phyloP scores from a whole-genome alignment of 768 basidiomycete species.

The Tremella yokohamensis region DNA sequence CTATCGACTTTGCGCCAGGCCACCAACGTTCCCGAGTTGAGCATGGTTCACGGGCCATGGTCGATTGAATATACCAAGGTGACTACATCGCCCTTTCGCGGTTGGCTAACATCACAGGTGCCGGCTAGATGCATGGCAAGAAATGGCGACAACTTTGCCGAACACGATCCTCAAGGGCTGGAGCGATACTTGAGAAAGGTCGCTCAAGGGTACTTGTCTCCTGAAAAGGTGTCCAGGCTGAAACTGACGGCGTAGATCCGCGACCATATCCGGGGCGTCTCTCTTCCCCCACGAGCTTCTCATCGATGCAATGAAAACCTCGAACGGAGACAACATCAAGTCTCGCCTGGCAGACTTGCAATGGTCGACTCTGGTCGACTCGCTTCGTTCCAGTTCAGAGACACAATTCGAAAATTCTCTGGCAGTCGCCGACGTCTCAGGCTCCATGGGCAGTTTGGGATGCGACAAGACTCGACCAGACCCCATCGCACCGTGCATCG shows the following conservation, averaged over 20 bases:
- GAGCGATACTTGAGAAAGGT: neutral
- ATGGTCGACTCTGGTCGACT: constrained; percentile 62
- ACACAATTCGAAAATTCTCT: constrained; percentile 63
- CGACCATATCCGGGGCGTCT: constrained; percentile 60
- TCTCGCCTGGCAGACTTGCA: constrained; percentile 61
- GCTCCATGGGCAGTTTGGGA: constrained; percentile 60
- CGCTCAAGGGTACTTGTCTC: too few relatives aligned
- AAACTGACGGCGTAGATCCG: constrained; percentile 32
- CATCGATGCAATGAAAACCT: constrained; percentile 37
- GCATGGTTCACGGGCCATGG: too few relatives aligned
- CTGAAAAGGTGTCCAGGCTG: neutral
- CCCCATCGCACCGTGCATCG: constrained; percentile 64
- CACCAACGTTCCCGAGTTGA: constrained; percentile 58
- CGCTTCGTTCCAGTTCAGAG: constrained; percentile 55
- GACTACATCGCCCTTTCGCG: too few relatives aligned
- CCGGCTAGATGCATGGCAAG: constrained; percentile 63
- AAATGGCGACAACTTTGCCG: constrained; percentile 59
- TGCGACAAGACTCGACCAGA: constrained; percentile 15
- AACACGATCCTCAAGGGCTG: constrained; percentile 63
- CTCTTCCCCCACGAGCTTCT: constrained; percentile 62
- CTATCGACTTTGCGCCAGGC: constrained; percentile 60
- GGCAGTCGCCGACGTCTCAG: constrained; percentile 71
- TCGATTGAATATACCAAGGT: too few relatives aligned
- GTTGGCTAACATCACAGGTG: constrained; percentile 7
- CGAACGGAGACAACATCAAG: constrained; percentile 25